phyloP scores from a whole-genome alignment of 139 green algal species.

The Pseudopediastrum boryanum region DNA sequence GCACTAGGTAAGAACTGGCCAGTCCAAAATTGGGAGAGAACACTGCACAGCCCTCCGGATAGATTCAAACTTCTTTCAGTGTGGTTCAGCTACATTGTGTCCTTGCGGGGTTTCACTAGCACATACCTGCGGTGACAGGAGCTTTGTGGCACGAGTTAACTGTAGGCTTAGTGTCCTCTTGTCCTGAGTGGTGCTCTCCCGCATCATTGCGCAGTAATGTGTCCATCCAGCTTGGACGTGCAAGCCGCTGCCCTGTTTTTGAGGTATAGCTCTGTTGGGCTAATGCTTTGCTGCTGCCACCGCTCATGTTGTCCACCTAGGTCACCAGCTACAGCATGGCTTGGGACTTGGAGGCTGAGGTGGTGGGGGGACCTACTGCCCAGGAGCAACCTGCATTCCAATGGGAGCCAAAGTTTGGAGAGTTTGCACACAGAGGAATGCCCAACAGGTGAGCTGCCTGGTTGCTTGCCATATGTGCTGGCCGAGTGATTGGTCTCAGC shows the following conservation, averaged over 20 bases:
- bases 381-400: constrained; percentile 46
- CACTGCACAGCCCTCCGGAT: no score
- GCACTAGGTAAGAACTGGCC: no score
- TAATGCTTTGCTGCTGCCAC: neutral
- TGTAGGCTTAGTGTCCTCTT: neutral
- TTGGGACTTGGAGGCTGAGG: constrained; percentile 44
- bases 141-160: neutral
- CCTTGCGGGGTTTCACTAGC: no score
- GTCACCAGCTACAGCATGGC: constrained; percentile 62
- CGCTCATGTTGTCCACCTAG: constrained; percentile 19
- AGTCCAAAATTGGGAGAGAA: no score
- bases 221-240: neutral
- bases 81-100: no score
- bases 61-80: no score
- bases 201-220: neutral
- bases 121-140: no score
- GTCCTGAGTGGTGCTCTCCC: neutral
- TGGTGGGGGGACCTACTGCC: constrained; percentile 50
- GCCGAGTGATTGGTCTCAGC: neutral
- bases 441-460: constrained; percentile 30
- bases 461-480: neutral
- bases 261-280: neutral
- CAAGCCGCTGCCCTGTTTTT: neutral
- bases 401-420: constrained; percentile 26
- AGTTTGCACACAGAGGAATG: constrained; percentile 49